Evolutionary conservation across 2,329 filamentous ascomycete species (phyloP), one percentile per base, ranked within the genome.

Genomic region (Raffaelea albimanens): DNA sequence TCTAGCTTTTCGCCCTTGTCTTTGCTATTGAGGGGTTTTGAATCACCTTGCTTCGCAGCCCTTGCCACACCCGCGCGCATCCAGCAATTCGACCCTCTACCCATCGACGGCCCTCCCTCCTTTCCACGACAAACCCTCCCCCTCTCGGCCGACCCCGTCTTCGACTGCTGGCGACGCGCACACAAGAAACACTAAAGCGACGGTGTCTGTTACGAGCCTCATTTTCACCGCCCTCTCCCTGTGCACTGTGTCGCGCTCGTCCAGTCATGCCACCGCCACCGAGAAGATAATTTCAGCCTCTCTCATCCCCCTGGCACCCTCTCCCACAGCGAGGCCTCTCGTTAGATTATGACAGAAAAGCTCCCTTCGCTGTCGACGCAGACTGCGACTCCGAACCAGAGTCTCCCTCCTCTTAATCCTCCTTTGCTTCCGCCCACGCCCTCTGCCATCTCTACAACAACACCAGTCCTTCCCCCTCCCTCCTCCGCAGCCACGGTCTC

Each of bases 341-440:
- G 55, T 56, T 68, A 72, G 71, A 81, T 72, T 78, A 81, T 81
- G 77, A 80, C 75, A 67, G 77, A 81, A 65, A 78, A 71, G 63
- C 66, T 68, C 55, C 66, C 65, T 57, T 62, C 70, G 63, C 68
- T 73, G 65, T 70, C 70, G 59, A 75, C 75, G 65, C 75, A 72
- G 66, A 66, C 70, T 64, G 71, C 70, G 69, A 67, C 69, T 68
- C 68, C 73, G 61, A 76, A 70, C 71, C 74, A 75, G 68, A 63
- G 60, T 56, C 58, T 63, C 46, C 60, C 65, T 58, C 65, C 68
- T 59, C 64, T 67, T 52, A 63, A 65, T 55, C 44, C 50, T 4
- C 42, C 42, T 33, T 36, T 52, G 16, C 45, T 49, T 2, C 31
- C 42, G 10, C 14, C 25, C 39, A n/a, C 31, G 22, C 25, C 33